These are phyloP conservation scores for Castanea sativa DNA, from an alignment of 306 rosid genomes.

Conservation along the genomic window DNA sequence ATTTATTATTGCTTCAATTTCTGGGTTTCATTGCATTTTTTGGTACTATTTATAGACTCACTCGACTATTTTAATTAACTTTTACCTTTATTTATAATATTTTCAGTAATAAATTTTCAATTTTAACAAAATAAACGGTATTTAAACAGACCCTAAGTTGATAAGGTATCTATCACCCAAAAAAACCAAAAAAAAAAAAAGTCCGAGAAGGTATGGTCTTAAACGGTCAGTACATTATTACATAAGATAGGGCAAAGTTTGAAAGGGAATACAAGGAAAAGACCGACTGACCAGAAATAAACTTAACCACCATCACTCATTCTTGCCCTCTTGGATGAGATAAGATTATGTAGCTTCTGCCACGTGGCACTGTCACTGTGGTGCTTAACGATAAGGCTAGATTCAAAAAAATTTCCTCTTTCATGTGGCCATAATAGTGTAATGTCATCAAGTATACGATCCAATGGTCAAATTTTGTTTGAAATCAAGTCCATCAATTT, in stretches of 20 bases:
- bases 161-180: too few species aligned
- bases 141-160: too few species aligned
- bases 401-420: conserved; percentile 19
- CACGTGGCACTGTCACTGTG: conserved; percentile 55
- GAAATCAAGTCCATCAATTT: conserved; percentile 11
- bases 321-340: conserved; percentile 30
- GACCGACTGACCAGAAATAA: conserved; percentile 6
- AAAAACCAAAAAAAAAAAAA: neutral
- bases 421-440: conserved; percentile 37
- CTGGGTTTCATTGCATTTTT: too few species aligned
- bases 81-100: too few species aligned
- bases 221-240: neutral
- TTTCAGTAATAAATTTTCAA: too few species aligned
- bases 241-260: neutral
- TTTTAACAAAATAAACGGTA: too few species aligned
- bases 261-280: neutral
- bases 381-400: conserved; percentile 50
- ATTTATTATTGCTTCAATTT: too few species aligned
- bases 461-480: conserved; percentile 25
- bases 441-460: conserved; percentile 22
- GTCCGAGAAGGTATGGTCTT: conserved; percentile 17
- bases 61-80: too few species aligned
- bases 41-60: too few species aligned
- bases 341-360: conserved; percentile 33
- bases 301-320: conserved; percentile 44